A percentile compares a stretch with the other conserved stretches of the same genome.
Conservation (phyloP, 2,329 filamentous ascomycete species). For the Mycosphaerelloides madeirae region DNA sequence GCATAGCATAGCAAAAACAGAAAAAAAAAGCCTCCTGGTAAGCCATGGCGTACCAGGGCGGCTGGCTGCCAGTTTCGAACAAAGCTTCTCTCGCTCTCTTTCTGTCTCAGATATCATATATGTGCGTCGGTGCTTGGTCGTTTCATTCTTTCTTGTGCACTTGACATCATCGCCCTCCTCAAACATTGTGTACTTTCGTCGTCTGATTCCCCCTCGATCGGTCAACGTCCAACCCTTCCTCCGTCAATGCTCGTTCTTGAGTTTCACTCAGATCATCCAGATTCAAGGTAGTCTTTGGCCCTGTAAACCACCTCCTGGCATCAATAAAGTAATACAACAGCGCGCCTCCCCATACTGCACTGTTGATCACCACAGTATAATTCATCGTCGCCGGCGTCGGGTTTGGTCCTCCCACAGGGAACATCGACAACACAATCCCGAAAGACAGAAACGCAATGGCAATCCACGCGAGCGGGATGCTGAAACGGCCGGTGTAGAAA, state of each 20-base stretch:
- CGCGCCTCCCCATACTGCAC: conserved; percentile 54
- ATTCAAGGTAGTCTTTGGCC: conserved; percentile 54
- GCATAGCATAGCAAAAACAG: too few species aligned
- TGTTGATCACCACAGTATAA: conserved; percentile 60
- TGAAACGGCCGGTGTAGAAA: conserved; percentile 55
- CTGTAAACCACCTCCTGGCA: conserved; percentile 55
- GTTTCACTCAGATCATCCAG: conserved; percentile 24
- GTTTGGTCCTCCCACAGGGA: conserved; percentile 52
- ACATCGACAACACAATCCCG: conserved; percentile 55
- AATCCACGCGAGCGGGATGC: conserved; percentile 49
- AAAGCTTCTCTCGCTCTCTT: too few species aligned
- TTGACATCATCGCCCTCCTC: too few species aligned
- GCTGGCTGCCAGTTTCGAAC: too few species aligned
- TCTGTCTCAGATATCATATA: too few species aligned
- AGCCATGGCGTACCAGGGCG: too few species aligned
- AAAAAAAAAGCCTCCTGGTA: too few species aligned
- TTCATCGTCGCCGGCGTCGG: conserved; percentile 54
- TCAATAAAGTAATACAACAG: conserved; percentile 53
- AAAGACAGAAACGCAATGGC: conserved; percentile 54
- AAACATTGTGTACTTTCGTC: too few species aligned
- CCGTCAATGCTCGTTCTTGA: conserved; percentile 25
- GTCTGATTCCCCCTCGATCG: too few species aligned
- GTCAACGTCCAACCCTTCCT: conserved; percentile 21
- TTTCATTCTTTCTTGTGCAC: too few species aligned
- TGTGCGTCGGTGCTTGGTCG: too few species aligned